Evolutionary conservation across 306 rosid species (phyloP), one percentile per base, ranked within the genome.

Genomic region (Sindora glabra): DNA sequence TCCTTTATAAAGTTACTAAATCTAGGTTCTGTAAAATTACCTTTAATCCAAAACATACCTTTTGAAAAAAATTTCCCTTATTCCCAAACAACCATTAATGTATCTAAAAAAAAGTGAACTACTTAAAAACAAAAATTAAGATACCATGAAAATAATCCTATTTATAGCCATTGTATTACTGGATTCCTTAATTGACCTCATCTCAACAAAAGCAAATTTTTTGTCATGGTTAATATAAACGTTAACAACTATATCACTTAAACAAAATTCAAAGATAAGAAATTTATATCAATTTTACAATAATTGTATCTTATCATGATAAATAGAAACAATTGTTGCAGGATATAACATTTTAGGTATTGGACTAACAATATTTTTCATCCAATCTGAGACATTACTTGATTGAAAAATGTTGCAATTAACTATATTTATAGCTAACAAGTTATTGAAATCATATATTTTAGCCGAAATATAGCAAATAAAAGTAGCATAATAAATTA

Each of bases 161-260:
- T 92, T 96, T 65, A 92, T 62, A 40, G 99, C 96, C 99, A 92
- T 92, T 59, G 99, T 96, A 77, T 92, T 92, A 68, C 99, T 92
- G 48, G 99, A 96, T 77, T 92, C 99, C 77, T 92, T 96, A 63
- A 92, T 96, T 24, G 99, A 92, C 79, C 99, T 84, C 99, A 92
- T 92, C 76, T 92, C 99, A 60, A 92, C 99, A 27, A 92, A 92
- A 26, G 99, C 99, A 53, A 92, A 92, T 74, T 92, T 92, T 78
- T 92, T 92, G 70, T 92, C 99, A 80, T 92, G 99, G 79, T 92
- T 92, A 36, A 92, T 92, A 74, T 92, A 92, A 16, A 92, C 99
- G 73, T 92, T 92, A 25, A 92, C 99, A 56, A 92, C 99, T 10
- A 96, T 96, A 78, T 92, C 99, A 38, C 99, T 96, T 91, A 67